These are phyloP conservation scores for Tricholoma furcatifolium DNA, from an alignment of 768 basidiomycete genomes.

Conservation along the genomic window DNA sequence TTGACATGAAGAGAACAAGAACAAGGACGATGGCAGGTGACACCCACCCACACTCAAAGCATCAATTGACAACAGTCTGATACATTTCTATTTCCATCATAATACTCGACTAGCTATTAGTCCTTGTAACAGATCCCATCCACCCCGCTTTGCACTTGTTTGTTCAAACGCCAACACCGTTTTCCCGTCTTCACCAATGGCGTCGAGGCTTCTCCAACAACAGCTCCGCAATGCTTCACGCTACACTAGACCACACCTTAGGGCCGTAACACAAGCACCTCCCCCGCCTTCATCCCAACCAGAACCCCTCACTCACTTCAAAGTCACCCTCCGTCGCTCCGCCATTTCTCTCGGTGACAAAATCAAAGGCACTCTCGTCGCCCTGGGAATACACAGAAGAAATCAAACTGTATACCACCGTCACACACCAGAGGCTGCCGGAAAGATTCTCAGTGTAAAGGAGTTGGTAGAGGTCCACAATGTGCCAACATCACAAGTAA, in stretches of 20 bases:
- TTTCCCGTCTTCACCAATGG: conserved; percentile 12
- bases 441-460: conserved; percentile 85
- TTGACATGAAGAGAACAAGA: conserved; percentile 16
- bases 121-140: too few relatives aligned
- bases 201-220: not conserved
- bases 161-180: not conserved
- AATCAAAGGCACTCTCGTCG: conserved; percentile 71
- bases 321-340: conserved; percentile 86
- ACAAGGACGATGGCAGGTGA: not conserved
- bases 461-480: conserved; percentile 89
- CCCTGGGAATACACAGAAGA: conserved; percentile 80
- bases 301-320: conserved; percentile 68
- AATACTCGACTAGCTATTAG: too few relatives aligned
- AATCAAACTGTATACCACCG: conserved; percentile 84
- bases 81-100: not conserved
- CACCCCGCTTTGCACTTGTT: conserved; percentile 6
- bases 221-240: not conserved
- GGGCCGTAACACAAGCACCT: not conserved
- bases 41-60: not conserved
- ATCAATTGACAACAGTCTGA: not conserved
- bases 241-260: too few relatives aligned
- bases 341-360: conserved; percentile 77
- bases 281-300: conserved; percentile 2
- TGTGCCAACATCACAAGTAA: conserved; percentile 65
- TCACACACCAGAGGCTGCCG: conserved; percentile 72